Percentiles rank a stretch among this genome's conserved stretches.
phyloP scores from a whole-genome alignment of 2,329 filamentous ascomycete species.

The Xylariaceae sp. region DNA sequence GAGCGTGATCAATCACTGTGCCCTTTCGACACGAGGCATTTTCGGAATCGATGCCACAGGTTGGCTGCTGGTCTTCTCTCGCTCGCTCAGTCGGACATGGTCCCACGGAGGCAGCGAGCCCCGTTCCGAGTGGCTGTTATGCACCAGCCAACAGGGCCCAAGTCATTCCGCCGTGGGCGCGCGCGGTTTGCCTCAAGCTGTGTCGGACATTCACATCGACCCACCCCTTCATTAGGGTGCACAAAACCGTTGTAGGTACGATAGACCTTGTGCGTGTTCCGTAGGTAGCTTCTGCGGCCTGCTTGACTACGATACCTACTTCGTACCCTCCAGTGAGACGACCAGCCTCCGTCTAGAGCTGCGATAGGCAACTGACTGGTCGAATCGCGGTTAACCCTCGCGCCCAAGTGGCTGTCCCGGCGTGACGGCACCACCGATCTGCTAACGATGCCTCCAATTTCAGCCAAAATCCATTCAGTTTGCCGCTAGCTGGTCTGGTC shows the following conservation, averaged over 20 bases:
- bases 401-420: conserved; percentile 16
- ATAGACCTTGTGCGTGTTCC: conserved; percentile 1
- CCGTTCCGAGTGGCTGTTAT: conserved; percentile 6
- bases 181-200: conserved; percentile 3
- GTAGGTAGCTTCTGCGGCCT: not conserved
- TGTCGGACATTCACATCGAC: conserved; percentile 4
- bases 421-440: conserved; percentile 19
- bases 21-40: conserved; percentile 12
- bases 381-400: conserved; percentile 9
- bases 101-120: not conserved
- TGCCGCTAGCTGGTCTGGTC: conserved; percentile 5
- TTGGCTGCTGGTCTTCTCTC: not conserved
- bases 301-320: not conserved
- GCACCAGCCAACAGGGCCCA: conserved; percentile 2
- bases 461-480: conserved; percentile 9
- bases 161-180: not conserved
- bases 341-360: not conserved
- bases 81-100: conserved; percentile 10
- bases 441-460: conserved; percentile 9
- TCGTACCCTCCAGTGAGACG: not conserved
- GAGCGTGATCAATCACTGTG: conserved; percentile 12
- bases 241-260: not conserved
- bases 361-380: conserved; percentile 10
- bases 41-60: conserved; percentile 7
- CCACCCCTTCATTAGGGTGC: conserved; percentile 5